Evolutionary conservation across 768 basidiomycete species (phyloP).

Genomic region (Leccinum pellstonianum): DNA sequence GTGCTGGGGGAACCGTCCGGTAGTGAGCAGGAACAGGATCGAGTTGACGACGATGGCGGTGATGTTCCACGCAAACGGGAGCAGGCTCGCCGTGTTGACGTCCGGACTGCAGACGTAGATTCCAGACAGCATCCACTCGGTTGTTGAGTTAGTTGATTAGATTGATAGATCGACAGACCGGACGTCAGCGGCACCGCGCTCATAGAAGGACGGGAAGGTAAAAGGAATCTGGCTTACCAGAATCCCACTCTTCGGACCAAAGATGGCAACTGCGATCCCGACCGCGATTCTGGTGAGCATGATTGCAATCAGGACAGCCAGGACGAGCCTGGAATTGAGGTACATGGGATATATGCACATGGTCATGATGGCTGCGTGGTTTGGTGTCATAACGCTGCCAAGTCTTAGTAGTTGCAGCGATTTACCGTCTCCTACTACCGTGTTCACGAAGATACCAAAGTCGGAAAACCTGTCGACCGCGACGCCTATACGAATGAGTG

Average conservation of each 20-base stretch:
- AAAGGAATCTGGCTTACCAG: slow-evolving; percentile 2
- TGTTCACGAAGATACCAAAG: slow-evolving; percentile 12
- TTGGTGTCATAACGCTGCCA: not conserved
- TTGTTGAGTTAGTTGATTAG: slow-evolving; percentile 4
- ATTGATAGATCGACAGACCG: not conserved
- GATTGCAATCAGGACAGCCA: slow-evolving; percentile 5
- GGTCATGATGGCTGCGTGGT: slow-evolving; percentile 14
- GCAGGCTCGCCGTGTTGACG: slow-evolving; percentile 1
- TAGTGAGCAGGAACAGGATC: slow-evolving; percentile 18
- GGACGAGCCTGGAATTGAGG: slow-evolving; percentile 9
- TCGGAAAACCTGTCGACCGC: slow-evolving; percentile 12
- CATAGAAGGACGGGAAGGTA: too few species aligned
- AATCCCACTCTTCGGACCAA: slow-evolving; percentile 21
- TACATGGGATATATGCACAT: slow-evolving; percentile 26
- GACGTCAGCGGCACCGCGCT: too few species aligned
- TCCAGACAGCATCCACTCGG: slow-evolving; percentile 17
- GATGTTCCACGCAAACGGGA: slow-evolving; percentile 19
- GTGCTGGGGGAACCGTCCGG: slow-evolving; percentile 15
- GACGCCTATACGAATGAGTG: slow-evolving; percentile 5
- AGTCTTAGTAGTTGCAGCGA: not conserved
- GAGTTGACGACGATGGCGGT: slow-evolving; percentile 7
- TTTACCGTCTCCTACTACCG: slow-evolving; percentile 13
- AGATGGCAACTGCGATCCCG: slow-evolving; percentile 5
- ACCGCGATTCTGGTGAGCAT: slow-evolving; percentile 10
- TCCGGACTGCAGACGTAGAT: slow-evolving; percentile 14